A percentile compares a stretch with the other conserved stretches of the same genome.
These are phyloP conservation scores for Castanea crenata DNA, from an alignment of 306 rosid genomes.

Conservation along the genomic window DNA sequence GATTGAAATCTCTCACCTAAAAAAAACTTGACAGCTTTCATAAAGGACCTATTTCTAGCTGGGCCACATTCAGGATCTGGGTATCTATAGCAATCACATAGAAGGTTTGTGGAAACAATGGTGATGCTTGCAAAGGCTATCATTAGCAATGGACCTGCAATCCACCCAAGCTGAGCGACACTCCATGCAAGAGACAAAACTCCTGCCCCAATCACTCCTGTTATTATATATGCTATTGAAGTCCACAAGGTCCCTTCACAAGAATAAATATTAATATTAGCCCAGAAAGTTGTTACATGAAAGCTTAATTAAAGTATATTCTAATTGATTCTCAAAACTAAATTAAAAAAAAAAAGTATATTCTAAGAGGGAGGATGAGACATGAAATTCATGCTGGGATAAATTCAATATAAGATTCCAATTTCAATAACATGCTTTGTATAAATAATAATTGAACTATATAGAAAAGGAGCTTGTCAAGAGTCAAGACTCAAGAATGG, in stretches of 20 bases:
- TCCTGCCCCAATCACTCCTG: conserved; percentile 84
- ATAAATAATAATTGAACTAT: too few species aligned
- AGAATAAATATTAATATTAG: background rate
- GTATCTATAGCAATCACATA: conserved; percentile 51
- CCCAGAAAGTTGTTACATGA: background rate
- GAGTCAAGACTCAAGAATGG: too few species aligned
- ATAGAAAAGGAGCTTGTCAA: too few species aligned
- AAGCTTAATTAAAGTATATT: background rate
- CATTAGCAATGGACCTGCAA: conserved; percentile 50
- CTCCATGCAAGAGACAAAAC: conserved; percentile 80
- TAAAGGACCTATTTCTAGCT: conserved; percentile 29
- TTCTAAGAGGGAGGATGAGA: too few species aligned
- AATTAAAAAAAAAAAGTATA: too few species aligned
- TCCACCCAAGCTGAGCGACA: conserved; percentile 79
- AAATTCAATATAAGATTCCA: too few species aligned
- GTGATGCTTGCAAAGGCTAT: conserved; percentile 51
- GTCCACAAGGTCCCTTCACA: conserved; percentile 46
- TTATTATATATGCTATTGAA: conserved; percentile 62
- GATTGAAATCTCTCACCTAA: conserved; percentile 22
- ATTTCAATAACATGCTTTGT: too few species aligned
- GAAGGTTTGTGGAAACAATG: conserved; percentile 39
- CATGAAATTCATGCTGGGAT: too few species aligned
- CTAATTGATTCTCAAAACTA: too few species aligned
- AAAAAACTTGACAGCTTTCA: conserved; percentile 45
- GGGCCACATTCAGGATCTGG: conserved; percentile 44